These are phyloP conservation scores for Colletotrichum tropicale DNA, from an alignment of 2,329 filamentous ascomycete genomes.

Conservation along the genomic window DNA sequence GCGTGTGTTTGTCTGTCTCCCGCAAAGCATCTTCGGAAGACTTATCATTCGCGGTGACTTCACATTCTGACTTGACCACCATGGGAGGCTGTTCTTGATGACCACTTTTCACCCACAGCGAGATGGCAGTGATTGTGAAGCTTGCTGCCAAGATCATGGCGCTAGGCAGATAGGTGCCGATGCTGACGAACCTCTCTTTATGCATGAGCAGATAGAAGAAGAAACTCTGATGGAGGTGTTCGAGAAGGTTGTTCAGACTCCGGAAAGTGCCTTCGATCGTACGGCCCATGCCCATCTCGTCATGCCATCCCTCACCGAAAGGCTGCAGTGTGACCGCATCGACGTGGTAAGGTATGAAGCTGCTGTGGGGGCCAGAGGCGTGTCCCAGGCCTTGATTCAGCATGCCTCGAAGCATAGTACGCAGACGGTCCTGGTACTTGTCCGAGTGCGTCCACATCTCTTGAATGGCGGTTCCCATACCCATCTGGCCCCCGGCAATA, in stretches of 20 bases:
- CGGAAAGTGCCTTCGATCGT: slow-evolving; percentile 90
- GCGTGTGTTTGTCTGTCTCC: neutral
- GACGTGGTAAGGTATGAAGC: slow-evolving; percentile 97
- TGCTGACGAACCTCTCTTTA: slow-evolving; percentile 91
- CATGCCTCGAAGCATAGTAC: slow-evolving; percentile 92
- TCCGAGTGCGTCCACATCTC: slow-evolving; percentile 81
- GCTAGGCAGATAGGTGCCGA: slow-evolving; percentile 94
- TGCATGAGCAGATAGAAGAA: slow-evolving; percentile 98
- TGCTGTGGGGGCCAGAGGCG: slow-evolving; percentile 88
- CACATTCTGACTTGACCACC: neutral
- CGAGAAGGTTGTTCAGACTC: slow-evolving; percentile 93
- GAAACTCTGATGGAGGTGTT: slow-evolving; percentile 98
- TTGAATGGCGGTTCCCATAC: slow-evolving; percentile 82
- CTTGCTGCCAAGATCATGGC: slow-evolving; percentile 97
- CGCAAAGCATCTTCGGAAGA: neutral
- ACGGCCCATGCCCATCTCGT: slow-evolving; percentile 94
- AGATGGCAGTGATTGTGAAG: slow-evolving; percentile 94
- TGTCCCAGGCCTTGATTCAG: slow-evolving; percentile 88
- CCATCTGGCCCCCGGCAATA: slow-evolving; percentile 91
- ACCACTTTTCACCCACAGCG: slow-evolving; percentile 91
- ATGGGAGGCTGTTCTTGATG: slow-evolving; percentile 36
- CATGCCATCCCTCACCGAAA: slow-evolving; percentile 91
- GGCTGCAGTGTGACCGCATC: slow-evolving; percentile 94
- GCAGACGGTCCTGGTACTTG: slow-evolving; percentile 79
- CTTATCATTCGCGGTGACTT: neutral